A percentile compares a stretch with the other conserved stretches of the same genome.
Evolutionary conservation across 2,329 filamentous ascomycete species (phyloP).

Genomic region (Venturia nashicola): DNA sequence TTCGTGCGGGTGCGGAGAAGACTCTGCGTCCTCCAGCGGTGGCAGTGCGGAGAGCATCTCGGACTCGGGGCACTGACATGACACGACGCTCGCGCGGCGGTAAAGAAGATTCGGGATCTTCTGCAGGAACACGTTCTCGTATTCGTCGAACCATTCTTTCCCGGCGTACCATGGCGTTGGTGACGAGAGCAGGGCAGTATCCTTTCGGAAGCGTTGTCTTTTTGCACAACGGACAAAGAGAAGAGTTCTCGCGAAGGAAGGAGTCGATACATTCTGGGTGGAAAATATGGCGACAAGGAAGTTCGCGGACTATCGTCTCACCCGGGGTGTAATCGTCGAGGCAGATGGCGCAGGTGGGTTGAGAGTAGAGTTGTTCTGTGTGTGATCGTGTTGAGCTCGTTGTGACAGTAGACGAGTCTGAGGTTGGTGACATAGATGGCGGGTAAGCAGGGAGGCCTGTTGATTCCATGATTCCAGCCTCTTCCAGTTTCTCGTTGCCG

Average conservation of each 20-base stretch:
- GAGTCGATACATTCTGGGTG: constrained; percentile 85
- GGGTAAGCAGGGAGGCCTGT: not conserved
- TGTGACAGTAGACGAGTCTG: not conserved
- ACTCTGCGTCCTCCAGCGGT: not conserved
- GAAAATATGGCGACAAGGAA: constrained; percentile 86
- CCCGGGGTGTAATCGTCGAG: constrained; percentile 64
- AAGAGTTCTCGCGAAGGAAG: constrained; percentile 67
- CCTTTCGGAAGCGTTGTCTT: constrained; percentile 62
- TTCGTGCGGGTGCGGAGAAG: not conserved
- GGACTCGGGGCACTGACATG: not conserved
- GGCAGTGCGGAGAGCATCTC: not conserved
- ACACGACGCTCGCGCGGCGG: not conserved
- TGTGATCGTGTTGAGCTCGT: constrained; percentile 11
- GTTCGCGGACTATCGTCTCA: constrained; percentile 63
- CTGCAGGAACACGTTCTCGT: not conserved
- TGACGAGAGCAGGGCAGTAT: constrained; percentile 47
- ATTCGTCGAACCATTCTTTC: constrained; percentile 57
- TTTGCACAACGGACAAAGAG: constrained; percentile 86
- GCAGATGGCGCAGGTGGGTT: constrained; percentile 84
- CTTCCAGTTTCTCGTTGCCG: not conserved
- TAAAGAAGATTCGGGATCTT: not conserved
- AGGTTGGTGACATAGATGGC: not conserved
- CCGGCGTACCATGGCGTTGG: constrained; percentile 74
- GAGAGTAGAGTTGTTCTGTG: constrained; percentile 41
- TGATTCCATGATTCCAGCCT: not conserved